phyloP scores from a whole-genome alignment of 2,329 filamentous ascomycete species.

The Fusarium nematophilum region DNA sequence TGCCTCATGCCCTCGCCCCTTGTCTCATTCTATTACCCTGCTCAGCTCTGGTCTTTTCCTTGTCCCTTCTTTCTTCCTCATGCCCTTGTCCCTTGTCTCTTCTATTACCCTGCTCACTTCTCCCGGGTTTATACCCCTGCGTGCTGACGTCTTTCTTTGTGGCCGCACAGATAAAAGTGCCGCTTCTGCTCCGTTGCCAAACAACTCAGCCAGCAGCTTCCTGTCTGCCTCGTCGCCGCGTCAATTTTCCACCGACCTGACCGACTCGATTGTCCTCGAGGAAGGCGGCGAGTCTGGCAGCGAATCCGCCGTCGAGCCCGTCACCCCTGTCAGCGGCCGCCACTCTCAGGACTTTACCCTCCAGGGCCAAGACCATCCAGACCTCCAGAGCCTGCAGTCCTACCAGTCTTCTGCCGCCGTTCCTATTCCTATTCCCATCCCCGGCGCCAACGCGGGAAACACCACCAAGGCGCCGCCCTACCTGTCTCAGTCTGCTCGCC shows the following conservation, averaged over 20 bases:
- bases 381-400: constrained; percentile 43
- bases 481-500: constrained; percentile 34
- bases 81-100: neutral
- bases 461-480: constrained; percentile 28
- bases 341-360: constrained; percentile 65
- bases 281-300: constrained; percentile 71
- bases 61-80: constrained; percentile 19
- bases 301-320: constrained; percentile 69
- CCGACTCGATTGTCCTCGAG: constrained; percentile 61
- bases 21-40: neutral
- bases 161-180: constrained; percentile 42
- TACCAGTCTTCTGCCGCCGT: constrained; percentile 39
- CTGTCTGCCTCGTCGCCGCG: constrained; percentile 56
- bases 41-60: neutral
- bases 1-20: constrained; percentile 27
- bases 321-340: constrained; percentile 69
- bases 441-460: constrained; percentile 22
- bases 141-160: constrained; percentile 43
- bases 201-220: constrained; percentile 41
- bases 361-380: constrained; percentile 54
- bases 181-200: constrained; percentile 33
- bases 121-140: constrained; percentile 38
- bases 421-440: constrained; percentile 35
- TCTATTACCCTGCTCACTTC: constrained; percentile 27
- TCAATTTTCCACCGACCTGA: constrained; percentile 62